Evolutionary conservation across 371 early-diverging fungal genomes (phyloP).

Genomic region (Globomyces sp.): DNA sequence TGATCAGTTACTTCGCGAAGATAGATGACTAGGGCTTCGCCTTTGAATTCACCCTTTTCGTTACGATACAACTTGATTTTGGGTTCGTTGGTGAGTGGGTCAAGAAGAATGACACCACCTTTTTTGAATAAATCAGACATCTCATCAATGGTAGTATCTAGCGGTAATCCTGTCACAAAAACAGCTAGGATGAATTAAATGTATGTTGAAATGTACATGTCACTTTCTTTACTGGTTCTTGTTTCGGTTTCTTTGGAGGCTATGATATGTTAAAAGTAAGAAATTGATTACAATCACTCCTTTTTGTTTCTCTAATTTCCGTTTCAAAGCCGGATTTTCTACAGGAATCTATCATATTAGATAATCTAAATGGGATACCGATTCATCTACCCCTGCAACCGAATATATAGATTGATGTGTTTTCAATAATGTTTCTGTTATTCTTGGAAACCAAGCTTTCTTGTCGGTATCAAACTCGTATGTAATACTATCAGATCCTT

Average conservation of each 20-base stretch:
- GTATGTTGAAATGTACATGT: conserved; percentile 23
- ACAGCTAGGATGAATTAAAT: conserved; percentile 67
- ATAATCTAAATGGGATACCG: background rate
- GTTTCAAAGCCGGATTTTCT: conserved; percentile 6
- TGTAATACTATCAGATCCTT: background rate
- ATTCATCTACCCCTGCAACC: conserved; percentile 15
- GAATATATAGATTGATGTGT: conserved; percentile 73
- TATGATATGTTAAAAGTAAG: conserved; percentile 7
- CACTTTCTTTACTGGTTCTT: conserved; percentile 12
- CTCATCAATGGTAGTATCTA: conserved; percentile 78
- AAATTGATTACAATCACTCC: conserved; percentile 21
- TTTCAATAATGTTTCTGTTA: conserved; percentile 71
- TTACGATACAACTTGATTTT: conserved; percentile 87
- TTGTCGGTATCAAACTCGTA: conserved; percentile 80
- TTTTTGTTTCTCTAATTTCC: conserved; percentile 20
- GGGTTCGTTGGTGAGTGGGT: conserved; percentile 59
- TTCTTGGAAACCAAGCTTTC: conserved; percentile 90
- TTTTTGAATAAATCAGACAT: conserved; percentile 75
- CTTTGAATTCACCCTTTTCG: conserved; percentile 62
- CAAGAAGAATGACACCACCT: conserved; percentile 90
- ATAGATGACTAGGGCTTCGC: conserved; percentile 88
- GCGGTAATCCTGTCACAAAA: conserved; percentile 84
- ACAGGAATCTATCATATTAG: background rate
- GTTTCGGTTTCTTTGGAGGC: conserved; percentile 1
- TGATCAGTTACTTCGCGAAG: conserved; percentile 57